These are phyloP conservation scores for Silene coronaria DNA, from an alignment of 179 eudicot genomes.

Conservation along the genomic window DNA sequence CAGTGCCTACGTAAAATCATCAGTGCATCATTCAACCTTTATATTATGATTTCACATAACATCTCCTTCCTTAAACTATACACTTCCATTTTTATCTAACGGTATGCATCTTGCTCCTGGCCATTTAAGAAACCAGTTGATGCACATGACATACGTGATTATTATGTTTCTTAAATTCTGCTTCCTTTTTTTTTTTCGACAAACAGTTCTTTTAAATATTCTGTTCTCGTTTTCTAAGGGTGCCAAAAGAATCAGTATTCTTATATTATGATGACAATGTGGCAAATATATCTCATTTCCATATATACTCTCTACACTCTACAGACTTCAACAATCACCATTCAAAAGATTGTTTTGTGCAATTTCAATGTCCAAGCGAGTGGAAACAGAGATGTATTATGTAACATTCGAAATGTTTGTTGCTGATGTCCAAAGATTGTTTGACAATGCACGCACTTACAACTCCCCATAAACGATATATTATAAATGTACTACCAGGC, in stretches of 20 bases:
- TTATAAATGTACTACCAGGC: slow-evolving; percentile 85
- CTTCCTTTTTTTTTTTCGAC: neutral
- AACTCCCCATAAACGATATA: slow-evolving; percentile 90
- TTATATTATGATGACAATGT: too few relatives aligned
- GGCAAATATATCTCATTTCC: too few relatives aligned
- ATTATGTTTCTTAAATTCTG: slow-evolving; percentile 32
- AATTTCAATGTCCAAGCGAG: slow-evolving; percentile 63
- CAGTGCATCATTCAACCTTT: neutral
- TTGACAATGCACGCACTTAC: slow-evolving; percentile 80
- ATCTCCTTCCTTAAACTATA: neutral
- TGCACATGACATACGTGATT: slow-evolving; percentile 86
- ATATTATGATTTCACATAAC: neutral
- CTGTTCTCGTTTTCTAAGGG: neutral
- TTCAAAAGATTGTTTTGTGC: neutral
- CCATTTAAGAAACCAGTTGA: slow-evolving; percentile 96
- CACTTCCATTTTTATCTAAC: slow-evolving; percentile 9
- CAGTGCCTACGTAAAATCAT: neutral
- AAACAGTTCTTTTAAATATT: neutral
- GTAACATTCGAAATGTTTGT: slow-evolving; percentile 88
- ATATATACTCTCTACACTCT: neutral
- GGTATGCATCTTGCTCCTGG: slow-evolving; percentile 33
- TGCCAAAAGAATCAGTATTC: neutral
- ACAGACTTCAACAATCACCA: neutral
- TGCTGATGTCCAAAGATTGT: slow-evolving; percentile 83
- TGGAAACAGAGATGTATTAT: slow-evolving; percentile 82